A percentile compares a stretch with the other conserved stretches of the same genome.
These are phyloP conservation scores for Acanthamoeba healyi DNA, from an alignment of 208 protist species.

Conservation along the genomic window DNA sequence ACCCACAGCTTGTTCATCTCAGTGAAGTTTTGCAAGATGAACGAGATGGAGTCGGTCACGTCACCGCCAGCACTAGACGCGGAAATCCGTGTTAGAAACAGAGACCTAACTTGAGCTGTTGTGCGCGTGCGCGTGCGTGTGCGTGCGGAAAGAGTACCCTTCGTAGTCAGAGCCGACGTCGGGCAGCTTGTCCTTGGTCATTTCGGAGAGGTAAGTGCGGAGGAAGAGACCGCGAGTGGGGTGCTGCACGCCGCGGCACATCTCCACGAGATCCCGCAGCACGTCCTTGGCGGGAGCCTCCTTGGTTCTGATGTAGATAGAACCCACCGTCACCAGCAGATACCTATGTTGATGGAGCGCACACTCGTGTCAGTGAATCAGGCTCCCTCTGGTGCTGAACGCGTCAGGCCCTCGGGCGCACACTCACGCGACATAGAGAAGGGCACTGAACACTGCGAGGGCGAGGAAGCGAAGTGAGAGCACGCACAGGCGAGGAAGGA, in stretches of 20 bases:
- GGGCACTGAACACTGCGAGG: too few relatives aligned
- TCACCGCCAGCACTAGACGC: constrained; percentile 87
- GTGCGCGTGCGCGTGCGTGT: not conserved
- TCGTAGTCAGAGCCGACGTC: constrained; percentile 89
- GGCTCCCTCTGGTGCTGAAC: too few relatives aligned
- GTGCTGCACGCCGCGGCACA: constrained; percentile 99
- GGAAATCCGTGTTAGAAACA: not conserved
- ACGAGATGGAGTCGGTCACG: constrained; percentile 95
- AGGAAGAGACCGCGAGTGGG: constrained; percentile 99
- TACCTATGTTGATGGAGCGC: constrained; percentile 43
- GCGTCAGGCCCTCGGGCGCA: too few relatives aligned
- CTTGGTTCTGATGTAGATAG: constrained; percentile 95
- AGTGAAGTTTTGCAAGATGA: constrained; percentile 98
- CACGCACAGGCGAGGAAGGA: constrained; percentile 98
- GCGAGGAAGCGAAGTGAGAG: not conserved
- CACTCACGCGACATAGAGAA: not conserved
- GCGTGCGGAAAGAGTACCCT: not conserved
- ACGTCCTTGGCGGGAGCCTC: constrained; percentile 95
- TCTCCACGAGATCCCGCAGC: constrained; percentile 98
- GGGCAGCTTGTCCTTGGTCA: constrained; percentile 97
- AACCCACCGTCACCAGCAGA: constrained; percentile 95
- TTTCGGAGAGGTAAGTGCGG: constrained; percentile 96
- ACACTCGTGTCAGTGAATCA: not conserved
- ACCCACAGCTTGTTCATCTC: constrained; percentile 99
- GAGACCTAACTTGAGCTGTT: not conserved